Evolutionary conservation across 116 monocot genomes (phyloP).

Genomic region (Posidonia oceanica): DNA sequence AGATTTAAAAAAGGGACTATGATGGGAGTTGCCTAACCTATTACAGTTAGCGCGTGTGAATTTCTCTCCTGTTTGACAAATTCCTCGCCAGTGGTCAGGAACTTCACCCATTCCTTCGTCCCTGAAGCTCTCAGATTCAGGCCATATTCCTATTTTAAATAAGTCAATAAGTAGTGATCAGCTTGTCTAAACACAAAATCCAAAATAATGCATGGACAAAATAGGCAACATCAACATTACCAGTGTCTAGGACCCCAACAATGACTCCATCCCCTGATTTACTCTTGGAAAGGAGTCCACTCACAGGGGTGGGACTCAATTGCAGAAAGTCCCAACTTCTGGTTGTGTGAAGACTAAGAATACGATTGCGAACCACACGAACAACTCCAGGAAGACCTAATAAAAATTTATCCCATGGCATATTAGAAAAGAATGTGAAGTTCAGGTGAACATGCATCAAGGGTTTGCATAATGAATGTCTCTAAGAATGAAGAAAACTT

Average conservation of each 20-base stretch:
- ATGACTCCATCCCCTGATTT: conserved; percentile 37
- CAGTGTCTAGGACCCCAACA: conserved; percentile 54
- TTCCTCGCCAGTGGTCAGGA: conserved; percentile 8
- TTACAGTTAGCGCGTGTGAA: conserved; percentile 8
- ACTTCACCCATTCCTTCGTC: conserved; percentile 9
- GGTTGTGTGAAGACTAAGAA: conserved; percentile 47
- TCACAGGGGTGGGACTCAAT: conserved; percentile 8
- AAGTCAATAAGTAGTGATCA: neutral
- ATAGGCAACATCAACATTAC: conserved; percentile 11
- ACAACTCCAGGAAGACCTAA: conserved; percentile 45
- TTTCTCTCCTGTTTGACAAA: conserved; percentile 13
- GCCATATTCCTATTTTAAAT: conserved; percentile 10
- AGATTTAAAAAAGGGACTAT: too few relatives aligned
- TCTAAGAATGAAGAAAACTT: too few relatives aligned
- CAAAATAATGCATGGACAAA: neutral
- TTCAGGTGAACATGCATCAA: neutral
- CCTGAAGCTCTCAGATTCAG: conserved; percentile 10
- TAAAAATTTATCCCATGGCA: neutral
- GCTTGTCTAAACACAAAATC: neutral
- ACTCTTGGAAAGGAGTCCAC: conserved; percentile 28
- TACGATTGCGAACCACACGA: conserved; percentile 40
- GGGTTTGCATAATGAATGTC: too few relatives aligned
- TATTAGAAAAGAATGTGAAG: neutral
- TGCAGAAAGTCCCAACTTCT: conserved; percentile 68
- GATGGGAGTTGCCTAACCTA: neutral